Evolutionary conservation across 2,329 filamentous ascomycete species (phyloP).

Genomic region (Fusarium camptoceras): DNA sequence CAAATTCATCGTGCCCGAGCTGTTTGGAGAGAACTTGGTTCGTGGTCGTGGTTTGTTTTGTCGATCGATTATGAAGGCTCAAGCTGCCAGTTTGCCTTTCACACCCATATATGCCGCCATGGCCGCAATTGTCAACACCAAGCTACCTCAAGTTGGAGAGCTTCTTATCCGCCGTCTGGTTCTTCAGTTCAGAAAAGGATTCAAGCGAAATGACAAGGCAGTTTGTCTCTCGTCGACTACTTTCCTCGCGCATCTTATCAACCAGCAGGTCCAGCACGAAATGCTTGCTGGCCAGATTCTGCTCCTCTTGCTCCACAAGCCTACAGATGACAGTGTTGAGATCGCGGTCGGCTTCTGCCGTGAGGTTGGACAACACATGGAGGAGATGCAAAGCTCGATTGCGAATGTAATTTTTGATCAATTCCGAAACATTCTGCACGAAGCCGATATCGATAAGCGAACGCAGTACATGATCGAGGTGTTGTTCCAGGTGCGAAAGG

Average conservation of each 20-base stretch:
- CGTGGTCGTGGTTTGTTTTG: constrained; percentile 93
- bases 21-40: constrained; percentile 94
- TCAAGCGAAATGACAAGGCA: constrained; percentile 95
- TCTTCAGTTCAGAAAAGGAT: constrained; percentile 93
- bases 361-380: constrained; percentile 92
- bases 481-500: constrained; percentile 94
- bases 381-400: constrained; percentile 93
- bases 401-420: constrained; percentile 93
- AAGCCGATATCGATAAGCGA: constrained; percentile 95
- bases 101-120: constrained; percentile 97
- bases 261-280: constrained; percentile 95
- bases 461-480: constrained; percentile 99
- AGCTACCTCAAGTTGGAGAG: constrained; percentile 94
- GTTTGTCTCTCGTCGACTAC: constrained; percentile 94
- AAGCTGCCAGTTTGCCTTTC: constrained; percentile 94
- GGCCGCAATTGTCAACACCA: constrained; percentile 97
- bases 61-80: constrained; percentile 97
- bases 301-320: constrained; percentile 90
- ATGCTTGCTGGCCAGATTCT: constrained; percentile 93
- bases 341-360: constrained; percentile 94
- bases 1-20: constrained; percentile 94
- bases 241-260: constrained; percentile 94
- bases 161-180: constrained; percentile 86
- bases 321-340: constrained; percentile 96
- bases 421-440: constrained; percentile 93